phyloP scores from a whole-genome alignment of 768 basidiomycete species.

The Russula abietina region DNA sequence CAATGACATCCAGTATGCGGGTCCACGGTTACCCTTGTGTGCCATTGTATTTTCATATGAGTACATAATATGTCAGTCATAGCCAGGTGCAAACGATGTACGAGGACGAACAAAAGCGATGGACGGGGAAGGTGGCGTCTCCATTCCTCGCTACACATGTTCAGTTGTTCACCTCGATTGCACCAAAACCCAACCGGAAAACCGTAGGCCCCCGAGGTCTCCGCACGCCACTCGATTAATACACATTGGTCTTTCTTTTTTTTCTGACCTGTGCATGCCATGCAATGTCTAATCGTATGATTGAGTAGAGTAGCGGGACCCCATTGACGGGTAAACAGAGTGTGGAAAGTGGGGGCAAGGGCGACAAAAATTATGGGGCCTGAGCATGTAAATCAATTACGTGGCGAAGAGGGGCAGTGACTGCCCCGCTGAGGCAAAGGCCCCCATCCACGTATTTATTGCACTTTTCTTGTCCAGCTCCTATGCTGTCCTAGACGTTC shows the following conservation, averaged over 20 bases:
- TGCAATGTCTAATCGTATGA: neutral
- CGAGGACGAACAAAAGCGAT: neutral
- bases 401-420: neutral
- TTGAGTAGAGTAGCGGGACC: too few species aligned
- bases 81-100: neutral
- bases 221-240: neutral
- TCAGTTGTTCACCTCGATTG: neutral
- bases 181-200: too few species aligned
- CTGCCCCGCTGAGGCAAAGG: neutral
- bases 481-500: neutral
- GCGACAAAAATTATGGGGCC: neutral
- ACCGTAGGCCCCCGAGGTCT: too few species aligned
- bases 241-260: neutral
- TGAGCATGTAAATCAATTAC: neutral
- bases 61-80: neutral
- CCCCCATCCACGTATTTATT: neutral
- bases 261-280: too few species aligned
- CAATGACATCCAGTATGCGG: too few species aligned
- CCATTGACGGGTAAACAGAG: too few species aligned
- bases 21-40: too few species aligned
- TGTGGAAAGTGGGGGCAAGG: neutral
- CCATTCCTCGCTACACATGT: neutral
- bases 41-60: too few species aligned
- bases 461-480: neutral
- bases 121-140: neutral